phyloP scores from a whole-genome alignment of 2,329 filamentous ascomycete species.

The Trichoderma endophyticum region DNA sequence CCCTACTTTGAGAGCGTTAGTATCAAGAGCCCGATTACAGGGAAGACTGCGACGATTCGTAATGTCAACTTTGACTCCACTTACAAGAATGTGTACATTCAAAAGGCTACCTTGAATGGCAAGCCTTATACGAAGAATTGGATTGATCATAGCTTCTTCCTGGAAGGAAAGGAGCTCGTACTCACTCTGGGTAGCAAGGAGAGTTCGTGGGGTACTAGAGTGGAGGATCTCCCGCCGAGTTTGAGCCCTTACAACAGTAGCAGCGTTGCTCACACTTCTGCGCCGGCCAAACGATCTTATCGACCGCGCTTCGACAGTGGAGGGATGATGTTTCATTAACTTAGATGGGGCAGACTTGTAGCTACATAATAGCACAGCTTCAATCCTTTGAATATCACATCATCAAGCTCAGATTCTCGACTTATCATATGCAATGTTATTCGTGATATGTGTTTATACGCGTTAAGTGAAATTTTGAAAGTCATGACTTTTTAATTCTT shows the following conservation, averaged over 20 bases:
- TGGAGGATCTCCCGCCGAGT: slow-evolving; percentile 62
- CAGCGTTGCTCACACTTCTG: not conserved
- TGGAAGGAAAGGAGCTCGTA: slow-evolving; percentile 61
- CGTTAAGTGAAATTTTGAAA: not conserved
- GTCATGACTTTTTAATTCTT: not conserved
- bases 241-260: slow-evolving; percentile 35
- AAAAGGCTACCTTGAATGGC: slow-evolving; percentile 62
- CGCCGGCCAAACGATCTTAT: not conserved
- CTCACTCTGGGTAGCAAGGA: slow-evolving; percentile 58
- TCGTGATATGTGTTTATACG: not conserved
- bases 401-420: not conserved
- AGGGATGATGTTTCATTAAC: not conserved
- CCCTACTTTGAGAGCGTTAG: slow-evolving; percentile 63
- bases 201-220: slow-evolving; percentile 60
- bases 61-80: slow-evolving; percentile 60
- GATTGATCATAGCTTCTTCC: slow-evolving; percentile 66
- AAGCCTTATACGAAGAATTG: slow-evolving; percentile 61
- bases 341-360: not conserved
- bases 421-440: not conserved
- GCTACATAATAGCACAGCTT: not conserved
- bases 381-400: not conserved
- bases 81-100: slow-evolving; percentile 61
- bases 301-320: not conserved
- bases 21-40: slow-evolving; percentile 55
- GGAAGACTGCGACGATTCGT: slow-evolving; percentile 57